Base-by-base conservation (phyloP, 768 basidiomycete genomes). In the Podaxis sp. region DNA sequence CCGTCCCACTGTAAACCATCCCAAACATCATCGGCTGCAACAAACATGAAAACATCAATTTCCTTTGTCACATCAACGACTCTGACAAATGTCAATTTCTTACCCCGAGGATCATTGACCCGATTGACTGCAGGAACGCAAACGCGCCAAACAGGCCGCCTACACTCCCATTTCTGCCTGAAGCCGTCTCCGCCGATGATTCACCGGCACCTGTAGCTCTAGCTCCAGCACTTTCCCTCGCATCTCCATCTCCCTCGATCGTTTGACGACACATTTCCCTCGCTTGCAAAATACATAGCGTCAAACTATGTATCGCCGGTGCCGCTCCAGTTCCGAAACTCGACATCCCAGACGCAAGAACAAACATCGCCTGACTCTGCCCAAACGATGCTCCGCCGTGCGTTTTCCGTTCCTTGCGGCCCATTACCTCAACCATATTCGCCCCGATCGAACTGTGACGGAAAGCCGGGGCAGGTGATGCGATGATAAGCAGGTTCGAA, bases 251-350 rank as follows among this genome's bases (percentile, higher is more conserved):
- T 33, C 15, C 15, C 15, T 58, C 52, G 70, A 66, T 56, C 24
- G 54, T 33, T 9, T 60, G 22, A 39, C 56, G 15, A 22, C 77
- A 69, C 66, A 81, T 63, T 15, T 72, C 73, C 58, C 84, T 74
- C 15, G 77, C 74, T 65, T 85, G 83, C 63, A 79, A 63, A 58
- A 90, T 84, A 66, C 84, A 89, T 48, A 93, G 72, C 12, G 89
- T 89, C 53, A 94, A 76, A 69, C 88, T 90, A 48, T 92, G 87
- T 42, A 84, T 73, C 6, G 88, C 85, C n/a, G 92, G 92, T 42
- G 82, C 73, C 39, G 85, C 76, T 2, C 90, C 92, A 17, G 84
- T 82, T n/a, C 89, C 88, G 59, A 90, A 76, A 58, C 82, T 80
- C 57, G 83, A 80, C 66, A 92, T 69, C 7, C 81, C 80, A 12